A percentile compares a stretch with the other conserved stretches of the same genome.
phyloP scores from a whole-genome alignment of 352 stramenopile genomes.

The Phytophthora sp. region DNA sequence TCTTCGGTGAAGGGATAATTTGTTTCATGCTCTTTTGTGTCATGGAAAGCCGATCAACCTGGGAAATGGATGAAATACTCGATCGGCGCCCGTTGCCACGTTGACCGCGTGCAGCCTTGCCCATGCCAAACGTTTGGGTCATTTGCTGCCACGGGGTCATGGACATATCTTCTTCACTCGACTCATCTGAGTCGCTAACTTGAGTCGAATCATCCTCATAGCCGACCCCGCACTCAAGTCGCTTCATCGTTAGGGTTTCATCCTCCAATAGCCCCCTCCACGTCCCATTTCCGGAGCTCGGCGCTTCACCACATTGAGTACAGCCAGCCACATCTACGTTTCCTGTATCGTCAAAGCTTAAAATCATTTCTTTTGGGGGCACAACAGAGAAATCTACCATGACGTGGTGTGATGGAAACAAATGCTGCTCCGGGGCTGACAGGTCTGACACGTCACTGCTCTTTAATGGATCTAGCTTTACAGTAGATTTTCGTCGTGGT shows the following conservation, averaged over 20 bases:
- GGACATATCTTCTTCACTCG: constrained; percentile 74
- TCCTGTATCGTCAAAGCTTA: constrained; percentile 31
- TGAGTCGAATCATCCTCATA: constrained; percentile 85
- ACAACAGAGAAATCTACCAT: constrained; percentile 61
- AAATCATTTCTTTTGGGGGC: constrained; percentile 39
- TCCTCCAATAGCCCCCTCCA: constrained; percentile 45
- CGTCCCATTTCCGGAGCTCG: constrained; percentile 4
- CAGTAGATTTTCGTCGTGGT: constrained; percentile 1
- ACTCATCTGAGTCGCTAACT: constrained; percentile 84
- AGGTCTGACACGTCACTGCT: background rate
- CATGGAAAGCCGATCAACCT: constrained; percentile 64
- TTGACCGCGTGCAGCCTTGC: constrained; percentile 36
- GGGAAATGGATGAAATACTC: constrained; percentile 68
- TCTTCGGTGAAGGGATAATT: constrained; percentile 52
- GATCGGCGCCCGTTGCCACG: constrained; percentile 48
- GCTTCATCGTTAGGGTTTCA: constrained; percentile 61
- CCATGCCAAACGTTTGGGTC: constrained; percentile 84
- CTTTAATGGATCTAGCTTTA: background rate
- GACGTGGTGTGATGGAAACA: constrained; percentile 29
- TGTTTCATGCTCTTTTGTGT: constrained; percentile 59
- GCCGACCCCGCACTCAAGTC: constrained; percentile 71
- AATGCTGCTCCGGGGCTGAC: constrained; percentile 12
- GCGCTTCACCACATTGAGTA: background rate
- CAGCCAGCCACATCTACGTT: constrained; percentile 1
- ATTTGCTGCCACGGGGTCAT: constrained; percentile 89